Evolutionary conservation across 257 asterid genomes (phyloP).

Genomic region (Scutellaria minor): DNA sequence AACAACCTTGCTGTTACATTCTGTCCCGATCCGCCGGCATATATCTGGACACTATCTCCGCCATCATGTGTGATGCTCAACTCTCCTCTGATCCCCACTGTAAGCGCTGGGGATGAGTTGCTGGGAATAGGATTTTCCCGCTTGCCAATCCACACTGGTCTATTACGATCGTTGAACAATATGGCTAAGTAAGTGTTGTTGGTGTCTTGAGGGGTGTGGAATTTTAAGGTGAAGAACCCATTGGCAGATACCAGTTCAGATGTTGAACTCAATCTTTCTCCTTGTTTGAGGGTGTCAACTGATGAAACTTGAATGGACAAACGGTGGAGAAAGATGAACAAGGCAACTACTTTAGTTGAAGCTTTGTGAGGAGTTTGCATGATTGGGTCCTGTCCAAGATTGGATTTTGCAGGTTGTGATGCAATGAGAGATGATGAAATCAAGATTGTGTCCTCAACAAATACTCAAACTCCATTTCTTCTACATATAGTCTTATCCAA

Average conservation of each 20-base stretch:
- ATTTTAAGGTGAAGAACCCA: conserved; percentile 47
- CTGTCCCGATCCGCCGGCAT: conserved; percentile 20
- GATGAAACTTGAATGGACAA: conserved; percentile 31
- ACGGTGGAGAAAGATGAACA: conserved; percentile 16
- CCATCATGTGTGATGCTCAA: conserved; percentile 35
- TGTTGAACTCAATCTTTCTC: conserved; percentile 38
- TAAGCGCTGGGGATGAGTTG: conserved; percentile 30
- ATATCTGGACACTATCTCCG: conserved; percentile 24
- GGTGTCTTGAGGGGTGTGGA: conserved; percentile 33
- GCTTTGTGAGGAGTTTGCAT: conserved; percentile 22
- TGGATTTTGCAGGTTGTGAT: conserved; percentile 12
- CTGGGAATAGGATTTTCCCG: conserved; percentile 32
- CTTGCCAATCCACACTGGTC: conserved; percentile 53
- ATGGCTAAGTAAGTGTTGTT: conserved; percentile 47
- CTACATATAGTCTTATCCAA: too few species aligned
- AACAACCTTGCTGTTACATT: conserved; percentile 43
- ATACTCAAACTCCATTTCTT: too few species aligned
- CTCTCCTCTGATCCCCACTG: conserved; percentile 36
- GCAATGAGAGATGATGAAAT: not conserved
- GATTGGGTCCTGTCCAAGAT: not conserved
- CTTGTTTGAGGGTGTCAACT: conserved; percentile 39
- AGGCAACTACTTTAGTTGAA: not conserved
- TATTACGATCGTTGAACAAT: not conserved
- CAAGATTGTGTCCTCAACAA: too few species aligned
- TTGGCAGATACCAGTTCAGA: conserved; percentile 46